These are phyloP conservation scores for Coemansia umbellata DNA, from an alignment of 192 early-diverging fungal genomes.

Conservation along the genomic window DNA sequence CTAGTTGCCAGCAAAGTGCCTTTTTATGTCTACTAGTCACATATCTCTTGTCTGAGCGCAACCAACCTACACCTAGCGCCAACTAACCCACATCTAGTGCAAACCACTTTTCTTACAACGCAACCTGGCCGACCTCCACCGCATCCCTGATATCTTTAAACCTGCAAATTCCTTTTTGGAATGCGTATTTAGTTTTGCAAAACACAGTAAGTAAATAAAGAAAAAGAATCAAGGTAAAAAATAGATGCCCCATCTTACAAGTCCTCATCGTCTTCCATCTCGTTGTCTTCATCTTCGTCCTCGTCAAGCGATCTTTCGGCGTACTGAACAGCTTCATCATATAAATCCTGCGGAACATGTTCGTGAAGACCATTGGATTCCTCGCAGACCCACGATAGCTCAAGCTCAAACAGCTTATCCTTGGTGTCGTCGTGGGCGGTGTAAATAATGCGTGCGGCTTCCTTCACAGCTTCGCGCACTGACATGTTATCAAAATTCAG, in stretches of 20 bases:
- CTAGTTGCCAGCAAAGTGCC: too few relatives aligned
- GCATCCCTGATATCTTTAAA: too few relatives aligned
- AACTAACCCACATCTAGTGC: too few relatives aligned
- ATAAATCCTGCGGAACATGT: slow-evolving; percentile 84
- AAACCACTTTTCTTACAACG: too few relatives aligned
- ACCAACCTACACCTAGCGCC: too few relatives aligned
- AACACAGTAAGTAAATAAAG: neutral
- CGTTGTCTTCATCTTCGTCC: slow-evolving; percentile 44
- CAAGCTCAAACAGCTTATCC: slow-evolving; percentile 99
- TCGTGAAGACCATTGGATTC: slow-evolving; percentile 75
- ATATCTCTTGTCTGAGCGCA: too few relatives aligned
- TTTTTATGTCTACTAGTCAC: too few relatives aligned
- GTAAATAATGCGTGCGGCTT: slow-evolving; percentile 94
- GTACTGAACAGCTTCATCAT: slow-evolving; percentile 68
- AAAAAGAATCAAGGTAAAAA: neutral
- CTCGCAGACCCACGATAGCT: slow-evolving; percentile 92
- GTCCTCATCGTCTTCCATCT: slow-evolving; percentile 39
- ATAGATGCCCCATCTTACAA: slow-evolving; percentile 4
- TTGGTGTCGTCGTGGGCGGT: slow-evolving; percentile 93
- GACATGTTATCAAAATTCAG: slow-evolving; percentile 76
- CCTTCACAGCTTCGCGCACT: slow-evolving; percentile 82
- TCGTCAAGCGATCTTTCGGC: slow-evolving; percentile 35
- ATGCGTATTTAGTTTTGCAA: too few relatives aligned
- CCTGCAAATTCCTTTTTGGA: too few relatives aligned
- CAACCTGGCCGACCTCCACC: too few relatives aligned